These are phyloP conservation scores for Dothidotthia symphoricarpi DNA, from an alignment of 2,329 filamentous ascomycete species.

Conservation along the genomic window DNA sequence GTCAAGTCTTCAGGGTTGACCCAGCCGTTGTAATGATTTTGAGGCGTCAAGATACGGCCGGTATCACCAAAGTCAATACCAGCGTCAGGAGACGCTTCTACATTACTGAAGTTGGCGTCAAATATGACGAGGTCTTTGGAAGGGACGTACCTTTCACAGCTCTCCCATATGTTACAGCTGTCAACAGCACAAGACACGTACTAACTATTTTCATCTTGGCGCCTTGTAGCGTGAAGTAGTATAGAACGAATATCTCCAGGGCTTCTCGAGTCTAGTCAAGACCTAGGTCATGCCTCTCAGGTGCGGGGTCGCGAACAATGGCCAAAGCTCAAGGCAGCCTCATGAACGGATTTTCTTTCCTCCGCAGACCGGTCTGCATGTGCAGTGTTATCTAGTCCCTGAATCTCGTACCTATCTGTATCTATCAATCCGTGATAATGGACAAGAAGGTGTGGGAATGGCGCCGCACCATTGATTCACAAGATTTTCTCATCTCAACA, in stretches of 20 bases:
- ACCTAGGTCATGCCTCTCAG: no score
- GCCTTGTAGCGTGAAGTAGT: no score
- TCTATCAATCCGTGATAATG: no score
- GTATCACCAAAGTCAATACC: not conserved
- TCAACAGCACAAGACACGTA: not conserved
- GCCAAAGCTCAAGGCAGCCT: no score
- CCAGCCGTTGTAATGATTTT: constrained; percentile 20
- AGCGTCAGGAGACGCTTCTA: not conserved
- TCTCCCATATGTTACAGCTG: not conserved
- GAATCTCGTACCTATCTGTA: no score
- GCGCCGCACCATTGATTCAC: constrained; percentile 19
- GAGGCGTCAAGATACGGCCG: not conserved
- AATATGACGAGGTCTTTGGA: not conserved
- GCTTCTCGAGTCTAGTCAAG: no score
- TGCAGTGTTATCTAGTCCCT: no score
- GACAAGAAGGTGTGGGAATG: constrained; percentile 23
- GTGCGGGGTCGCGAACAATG: no score
- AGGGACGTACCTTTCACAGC: not conserved
- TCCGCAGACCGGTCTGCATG: no score
- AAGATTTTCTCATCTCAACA: constrained; percentile 31
- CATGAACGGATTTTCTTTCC: no score
- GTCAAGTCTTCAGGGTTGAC: constrained; percentile 37
- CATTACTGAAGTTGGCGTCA: not conserved
- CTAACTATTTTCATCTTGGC: constrained; percentile 1
- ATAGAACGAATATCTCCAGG: no score